phyloP scores from a whole-genome alignment of 495 filamentous ascomycete species.

The Baudoinia panamericana region DNA sequence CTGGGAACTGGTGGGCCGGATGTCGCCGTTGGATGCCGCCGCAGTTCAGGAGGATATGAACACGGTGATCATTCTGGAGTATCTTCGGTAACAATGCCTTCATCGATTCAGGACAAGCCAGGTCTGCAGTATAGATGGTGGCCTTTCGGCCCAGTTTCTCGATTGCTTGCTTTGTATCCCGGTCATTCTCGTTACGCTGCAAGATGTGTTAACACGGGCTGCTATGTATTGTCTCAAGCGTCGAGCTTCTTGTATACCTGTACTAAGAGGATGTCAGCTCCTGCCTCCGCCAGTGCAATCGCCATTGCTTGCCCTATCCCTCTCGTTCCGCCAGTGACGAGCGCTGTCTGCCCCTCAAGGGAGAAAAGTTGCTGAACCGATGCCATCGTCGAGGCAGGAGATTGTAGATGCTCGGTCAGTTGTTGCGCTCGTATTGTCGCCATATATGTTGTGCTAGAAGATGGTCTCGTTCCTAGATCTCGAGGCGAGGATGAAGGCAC shows the following conservation, averaged over 20 bases:
- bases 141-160: slow-evolving; percentile 53
- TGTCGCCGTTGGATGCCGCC: slow-evolving; percentile 77
- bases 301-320: slow-evolving; percentile 82
- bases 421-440: neutral
- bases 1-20: slow-evolving; percentile 63
- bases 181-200: slow-evolving; percentile 53
- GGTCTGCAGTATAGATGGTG: slow-evolving; percentile 57
- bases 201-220: slow-evolving; percentile 1
- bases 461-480: no score
- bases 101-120: slow-evolving; percentile 49
- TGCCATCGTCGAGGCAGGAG: slow-evolving; percentile 19
- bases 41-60: slow-evolving; percentile 68
- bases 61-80: slow-evolving; percentile 40
- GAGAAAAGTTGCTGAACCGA: slow-evolving; percentile 30
- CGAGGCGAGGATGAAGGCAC: no score
- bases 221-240: neutral
- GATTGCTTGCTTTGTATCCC: slow-evolving; percentile 48
- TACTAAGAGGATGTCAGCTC: slow-evolving; percentile 67
- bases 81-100: slow-evolving; percentile 47
- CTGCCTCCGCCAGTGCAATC: slow-evolving; percentile 67
- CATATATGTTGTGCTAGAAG: slow-evolving; percentile 1
- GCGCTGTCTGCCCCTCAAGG: slow-evolving; percentile 52
- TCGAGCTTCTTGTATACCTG: slow-evolving; percentile 22
- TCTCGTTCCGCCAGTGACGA: slow-evolving; percentile 76
- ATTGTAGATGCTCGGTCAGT: neutral